These are phyloP conservation scores for Russula lepida DNA, from an alignment of 768 basidiomycete species.

Conservation along the genomic window DNA sequence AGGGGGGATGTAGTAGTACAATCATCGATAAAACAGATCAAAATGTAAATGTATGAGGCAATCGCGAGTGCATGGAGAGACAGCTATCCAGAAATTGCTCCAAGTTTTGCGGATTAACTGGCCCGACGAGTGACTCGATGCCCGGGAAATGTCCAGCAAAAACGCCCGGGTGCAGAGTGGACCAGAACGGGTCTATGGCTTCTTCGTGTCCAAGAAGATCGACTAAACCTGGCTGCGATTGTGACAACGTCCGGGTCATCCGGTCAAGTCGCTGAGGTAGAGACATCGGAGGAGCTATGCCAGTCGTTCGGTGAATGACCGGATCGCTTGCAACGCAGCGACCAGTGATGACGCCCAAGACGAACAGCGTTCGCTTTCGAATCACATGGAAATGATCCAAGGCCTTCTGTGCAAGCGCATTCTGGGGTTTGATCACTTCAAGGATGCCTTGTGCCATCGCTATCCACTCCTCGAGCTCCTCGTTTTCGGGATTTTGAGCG, in stretches of 20 bases:
- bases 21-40: not conserved
- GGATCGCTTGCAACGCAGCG: conserved; percentile 3
- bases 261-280: conserved; percentile 16
- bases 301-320: not conserved
- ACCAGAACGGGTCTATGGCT: conserved; percentile 18
- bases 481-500: conserved; percentile 17
- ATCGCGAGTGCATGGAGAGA: conserved; percentile 16
- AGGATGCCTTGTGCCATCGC: conserved; percentile 19
- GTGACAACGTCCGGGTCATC: conserved; percentile 18
- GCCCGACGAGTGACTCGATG: conserved; percentile 22
- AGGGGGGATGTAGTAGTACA: not conserved
- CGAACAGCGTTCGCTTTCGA: conserved; percentile 19
- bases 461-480: conserved; percentile 25
- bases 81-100: conserved; percentile 24
- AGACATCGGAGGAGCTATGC: conserved; percentile 5
- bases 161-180: conserved; percentile 8
- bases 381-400: conserved; percentile 19
- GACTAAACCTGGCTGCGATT: conserved; percentile 11
- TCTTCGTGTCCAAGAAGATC: conserved; percentile 20
- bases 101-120: conserved; percentile 15
- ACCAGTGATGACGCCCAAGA: conserved; percentile 13
- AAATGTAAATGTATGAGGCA: conserved; percentile 15
- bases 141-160: conserved; percentile 24
- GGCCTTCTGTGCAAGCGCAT: conserved; percentile 19
- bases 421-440: conserved; percentile 8